Evolutionary conservation across 148 eudicot genomes (phyloP).

Genomic region (Nepenthes gracilis): DNA sequence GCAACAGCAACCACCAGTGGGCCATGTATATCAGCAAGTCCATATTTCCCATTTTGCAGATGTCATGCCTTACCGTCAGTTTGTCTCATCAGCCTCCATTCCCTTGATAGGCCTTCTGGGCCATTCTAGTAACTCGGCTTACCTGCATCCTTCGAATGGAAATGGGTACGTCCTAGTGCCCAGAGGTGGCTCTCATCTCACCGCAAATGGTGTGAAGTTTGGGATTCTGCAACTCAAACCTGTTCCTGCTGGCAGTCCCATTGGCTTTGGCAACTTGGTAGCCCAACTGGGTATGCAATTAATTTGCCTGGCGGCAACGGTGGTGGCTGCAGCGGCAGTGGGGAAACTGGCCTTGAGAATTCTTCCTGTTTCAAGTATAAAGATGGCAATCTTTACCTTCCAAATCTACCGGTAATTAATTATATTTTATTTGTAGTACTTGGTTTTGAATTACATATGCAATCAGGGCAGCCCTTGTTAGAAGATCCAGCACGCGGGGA

Average conservation of each 20-base stretch:
- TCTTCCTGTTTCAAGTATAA: slow-evolving; percentile 77
- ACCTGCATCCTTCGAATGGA: slow-evolving; percentile 79
- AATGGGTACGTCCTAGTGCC: slow-evolving; percentile 82
- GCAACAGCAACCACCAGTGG: slow-evolving; percentile 60
- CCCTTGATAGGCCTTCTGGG: slow-evolving; percentile 83
- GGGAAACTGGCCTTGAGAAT: slow-evolving; percentile 68
- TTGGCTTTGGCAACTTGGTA: slow-evolving; percentile 60
- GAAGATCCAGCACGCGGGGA: no score
- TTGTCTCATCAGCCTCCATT: slow-evolving; percentile 61
- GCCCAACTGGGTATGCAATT: slow-evolving; percentile 70
- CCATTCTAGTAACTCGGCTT: slow-evolving; percentile 64
- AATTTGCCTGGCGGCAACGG: slow-evolving; percentile 46
- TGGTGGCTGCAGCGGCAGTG: slow-evolving; percentile 22
- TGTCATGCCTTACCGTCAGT: slow-evolving; percentile 85
- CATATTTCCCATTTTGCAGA: slow-evolving; percentile 70
- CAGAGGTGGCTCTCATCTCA: slow-evolving; percentile 64
- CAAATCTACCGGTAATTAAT: slow-evolving; percentile 63
- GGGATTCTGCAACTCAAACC: slow-evolving; percentile 84
- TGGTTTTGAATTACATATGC: not conserved
- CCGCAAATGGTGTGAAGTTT: slow-evolving; percentile 53
- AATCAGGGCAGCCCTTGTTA: no score
- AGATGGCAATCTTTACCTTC: slow-evolving; percentile 64
- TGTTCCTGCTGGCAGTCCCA: slow-evolving; percentile 55
- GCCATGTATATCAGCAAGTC: slow-evolving; percentile 85
- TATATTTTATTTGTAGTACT: not conserved